Evolutionary conservation across 73 alveolate species (phyloP), one percentile per base, ranked within the genome.

Genomic region (Symbiodinium natans): DNA sequence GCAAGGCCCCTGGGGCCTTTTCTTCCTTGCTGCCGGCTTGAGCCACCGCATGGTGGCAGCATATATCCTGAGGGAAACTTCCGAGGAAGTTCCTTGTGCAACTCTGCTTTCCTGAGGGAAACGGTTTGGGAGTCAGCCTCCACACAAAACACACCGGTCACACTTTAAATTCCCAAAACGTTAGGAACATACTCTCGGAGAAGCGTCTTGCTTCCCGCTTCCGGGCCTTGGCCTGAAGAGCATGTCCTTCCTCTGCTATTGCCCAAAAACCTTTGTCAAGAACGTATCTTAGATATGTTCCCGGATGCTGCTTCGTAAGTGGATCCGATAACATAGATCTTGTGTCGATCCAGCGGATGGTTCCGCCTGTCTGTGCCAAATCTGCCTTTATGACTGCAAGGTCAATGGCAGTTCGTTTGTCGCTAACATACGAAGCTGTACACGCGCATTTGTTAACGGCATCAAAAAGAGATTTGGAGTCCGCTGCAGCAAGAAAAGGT

Each of bases 381-480:
- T 82, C 89, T 3, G 38, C n/a, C 38, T 82, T 82, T 15, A 82
- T 43, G 15, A 82, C 41, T 2, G 89, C 41, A 36, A 82, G 39
- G 15, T 82, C 89, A 6, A 82, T 82, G 68, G 89, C 89, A 5
- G 89, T 82, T 0, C 89, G 0, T 38, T 82, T 82, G 71, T 82
- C 89, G 23, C 41, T 52, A 0, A 82, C 29, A 33, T 82, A 52
- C 21, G 89, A 43, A 0, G 89, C 15, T n/a, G 89, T 39, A 52
- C 41, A 36, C 2, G 63, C 19, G 41, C 89, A 82, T 39, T 82
- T 82, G 41, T 10, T 0, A 31, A 82, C 68, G 23, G 89, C 41
- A 52, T 82, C 89, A 41, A 38, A 82, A 19, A 82, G 36, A 23
- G 68, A 39, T 7, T 82, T 82, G 0, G 68, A 38, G 41, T 82